Percentiles rank a stretch among this genome's conserved stretches.
phyloP scores from a whole-genome alignment of 1,139 yeast species.

The Blastobotrys proliferans region DNA sequence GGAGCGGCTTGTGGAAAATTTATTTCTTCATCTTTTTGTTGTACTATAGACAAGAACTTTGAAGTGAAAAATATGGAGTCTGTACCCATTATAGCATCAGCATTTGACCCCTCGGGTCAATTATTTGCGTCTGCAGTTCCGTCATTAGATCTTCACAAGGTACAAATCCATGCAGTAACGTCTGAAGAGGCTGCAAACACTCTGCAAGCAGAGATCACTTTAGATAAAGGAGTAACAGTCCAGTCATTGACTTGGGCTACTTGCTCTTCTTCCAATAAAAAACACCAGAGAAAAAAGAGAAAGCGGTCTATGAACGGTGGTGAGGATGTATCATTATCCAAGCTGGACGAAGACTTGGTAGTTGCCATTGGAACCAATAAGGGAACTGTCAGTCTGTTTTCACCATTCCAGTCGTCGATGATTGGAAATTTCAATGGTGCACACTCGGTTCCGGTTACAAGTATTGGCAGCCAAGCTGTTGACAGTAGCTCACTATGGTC shows the following conservation, averaged over 20 bases:
- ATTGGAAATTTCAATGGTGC: constrained; percentile 49
- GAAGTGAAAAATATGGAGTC: constrained; percentile 13
- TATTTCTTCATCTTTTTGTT: background rate
- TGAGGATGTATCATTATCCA: constrained; percentile 8
- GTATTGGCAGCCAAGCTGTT: constrained; percentile 51
- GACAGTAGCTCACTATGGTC: constrained; percentile 52
- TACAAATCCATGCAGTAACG: constrained; percentile 45
- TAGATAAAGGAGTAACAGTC: constrained; percentile 54
- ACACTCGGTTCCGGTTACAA: constrained; percentile 50
- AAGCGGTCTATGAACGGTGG: constrained; percentile 21
- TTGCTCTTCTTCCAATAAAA: constrained; percentile 11
- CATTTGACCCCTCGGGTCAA: constrained; percentile 54
- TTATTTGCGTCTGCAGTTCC: constrained; percentile 64
- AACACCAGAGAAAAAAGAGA: constrained; percentile 35
- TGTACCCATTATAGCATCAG: constrained; percentile 27
- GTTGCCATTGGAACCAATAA: constrained; percentile 63
- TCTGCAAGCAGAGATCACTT: constrained; percentile 28
- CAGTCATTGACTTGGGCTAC: constrained; percentile 55
- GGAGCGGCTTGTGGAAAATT: constrained; percentile 4
- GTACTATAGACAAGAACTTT: background rate
- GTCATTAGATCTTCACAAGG: constrained; percentile 69
- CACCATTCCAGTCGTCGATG: constrained; percentile 61
- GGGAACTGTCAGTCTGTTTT: constrained; percentile 62
- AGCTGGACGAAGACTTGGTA: constrained; percentile 37
- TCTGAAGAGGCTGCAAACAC: constrained; percentile 15